Conservation (phyloP, 1,284 basidiomycete genomes). For the Rhodotorula sp. region DNA sequence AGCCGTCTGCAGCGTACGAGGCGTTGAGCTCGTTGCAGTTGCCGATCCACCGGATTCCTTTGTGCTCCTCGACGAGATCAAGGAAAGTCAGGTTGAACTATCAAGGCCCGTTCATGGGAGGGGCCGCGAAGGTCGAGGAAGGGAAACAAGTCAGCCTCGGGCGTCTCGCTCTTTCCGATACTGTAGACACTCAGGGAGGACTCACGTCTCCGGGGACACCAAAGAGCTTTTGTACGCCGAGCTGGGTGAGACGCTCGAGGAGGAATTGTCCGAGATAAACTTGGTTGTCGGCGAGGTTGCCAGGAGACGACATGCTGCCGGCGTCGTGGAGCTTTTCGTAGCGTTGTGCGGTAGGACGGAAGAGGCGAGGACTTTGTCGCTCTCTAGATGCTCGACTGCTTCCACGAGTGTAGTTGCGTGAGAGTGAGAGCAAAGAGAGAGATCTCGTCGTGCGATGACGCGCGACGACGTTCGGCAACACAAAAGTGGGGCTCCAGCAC, state of each 20-base stretch:
- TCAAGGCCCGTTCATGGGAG: neutral
- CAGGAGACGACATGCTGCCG: constrained; percentile 11
- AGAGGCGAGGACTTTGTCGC: no score
- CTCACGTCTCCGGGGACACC: constrained; percentile 30
- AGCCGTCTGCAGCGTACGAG: constrained; percentile 89
- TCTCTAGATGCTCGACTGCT: no score
- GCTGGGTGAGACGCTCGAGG: constrained; percentile 46
- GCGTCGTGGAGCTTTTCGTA: no score
- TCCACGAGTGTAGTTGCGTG: no score
- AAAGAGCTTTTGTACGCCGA: constrained; percentile 52
- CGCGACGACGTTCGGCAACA: no score
- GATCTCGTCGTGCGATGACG: no score
- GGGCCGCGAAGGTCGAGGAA: neutral
- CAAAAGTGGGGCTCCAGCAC: no score
- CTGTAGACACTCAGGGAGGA: neutral
- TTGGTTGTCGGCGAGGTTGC: constrained; percentile 19
- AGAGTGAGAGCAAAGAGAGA: no score
- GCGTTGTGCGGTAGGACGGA: fast-evolving
- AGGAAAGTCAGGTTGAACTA: constrained; percentile 71
- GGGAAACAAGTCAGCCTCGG: neutral
- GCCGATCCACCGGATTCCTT: constrained; percentile 79
- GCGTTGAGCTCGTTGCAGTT: constrained; percentile 58
- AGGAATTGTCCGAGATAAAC: constrained; percentile 44
- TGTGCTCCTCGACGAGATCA: constrained; percentile 72
- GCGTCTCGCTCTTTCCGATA: neutral